These are phyloP conservation scores for Tilletia horrida DNA, from an alignment of 1,284 basidiomycete species.

Conservation along the genomic window DNA sequence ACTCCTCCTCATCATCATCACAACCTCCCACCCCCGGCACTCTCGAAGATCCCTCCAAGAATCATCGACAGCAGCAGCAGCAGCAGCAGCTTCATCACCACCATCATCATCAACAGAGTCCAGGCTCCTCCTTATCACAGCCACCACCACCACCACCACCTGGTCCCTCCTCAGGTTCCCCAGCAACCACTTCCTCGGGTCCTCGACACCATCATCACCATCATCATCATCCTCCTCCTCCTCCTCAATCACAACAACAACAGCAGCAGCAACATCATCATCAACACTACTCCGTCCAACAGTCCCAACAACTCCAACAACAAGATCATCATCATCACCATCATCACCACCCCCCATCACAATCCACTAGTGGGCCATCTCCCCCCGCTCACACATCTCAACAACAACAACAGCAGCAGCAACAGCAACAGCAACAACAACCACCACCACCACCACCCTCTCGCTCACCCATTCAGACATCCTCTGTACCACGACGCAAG, in stretches of 20 bases:
- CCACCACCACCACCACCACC: too few relatives aligned
- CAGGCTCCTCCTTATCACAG: too few relatives aligned
- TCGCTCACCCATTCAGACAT: not conserved
- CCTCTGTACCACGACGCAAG: conserved; percentile 31
- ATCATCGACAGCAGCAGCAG: too few relatives aligned
- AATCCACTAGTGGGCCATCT: too few relatives aligned
- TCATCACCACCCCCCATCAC: not conserved
- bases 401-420: conserved; percentile 10
- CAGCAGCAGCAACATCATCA: not conserved
- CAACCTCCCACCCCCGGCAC: too few relatives aligned
- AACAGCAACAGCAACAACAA: conserved; percentile 12
- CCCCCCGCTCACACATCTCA: too few relatives aligned
- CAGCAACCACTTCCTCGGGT: too few relatives aligned
- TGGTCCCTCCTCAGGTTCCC: too few relatives aligned
- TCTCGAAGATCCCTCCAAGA: too few relatives aligned
- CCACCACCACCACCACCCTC: conserved; percentile 18
- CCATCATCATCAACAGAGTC: too few relatives aligned
- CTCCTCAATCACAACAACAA: not conserved
- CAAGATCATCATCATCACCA: conserved; percentile 12
- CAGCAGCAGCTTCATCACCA: too few relatives aligned
- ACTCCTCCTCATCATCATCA: too few relatives aligned
- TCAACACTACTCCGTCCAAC: not conserved
- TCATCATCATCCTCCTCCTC: not conserved
- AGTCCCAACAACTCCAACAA: not conserved
- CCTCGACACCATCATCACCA: conserved; percentile 5